Evolutionary conservation across 148 eudicot species (phyloP), one percentile per base, ranked within the genome.

Genomic region (Euryodendron excelsum): DNA sequence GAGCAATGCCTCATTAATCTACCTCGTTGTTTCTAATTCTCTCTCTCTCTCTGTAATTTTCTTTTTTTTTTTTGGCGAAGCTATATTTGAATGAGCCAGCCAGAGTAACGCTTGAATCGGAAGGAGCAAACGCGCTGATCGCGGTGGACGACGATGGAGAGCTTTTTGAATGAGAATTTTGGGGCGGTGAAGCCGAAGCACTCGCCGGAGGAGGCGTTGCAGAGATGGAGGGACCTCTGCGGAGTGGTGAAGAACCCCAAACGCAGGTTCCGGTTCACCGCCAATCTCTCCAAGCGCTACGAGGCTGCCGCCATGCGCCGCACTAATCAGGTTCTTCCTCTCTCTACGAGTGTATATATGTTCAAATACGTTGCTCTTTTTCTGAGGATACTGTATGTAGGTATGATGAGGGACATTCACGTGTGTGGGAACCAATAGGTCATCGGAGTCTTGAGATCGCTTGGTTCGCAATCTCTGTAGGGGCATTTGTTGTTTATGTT

Each of bases 281-380:
- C 94, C 79, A 90, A 90, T 73, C 79, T 90, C 74, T 74, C 86
- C 80, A 90, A 90, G 77, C 91, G 94, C 52, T 53, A 71, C 53
- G 94, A 90, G 75, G 94, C 91, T 28, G 91, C 89, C 28, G 89
- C 89, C 60, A 90, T 90, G 90, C 91, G 91, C 66, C 88, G 87
- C 20, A 78, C 91, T 72, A 88, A 88, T 83, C 91, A 88, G 86
- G 94, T 86, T 1, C 60, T 23, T 20, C 14, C 10, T 5, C 30
- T 39, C 7, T 7, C 44, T 39, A 3, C 44, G 44, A 21, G n/a
- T n/a, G n/a, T n/a, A n/a, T n/a, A n/a, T n/a, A n/a, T n/a, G n/a
- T n/a, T n/a, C n/a, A n/a, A n/a, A n/a, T n/a, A n/a, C n/a, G n/a
- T n/a, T n/a, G n/a, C n/a, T n/a, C n/a, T n/a, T n/a, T n/a, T n/a